phyloP scores from a whole-genome alignment of 805 yeast genomes.

The Kazachstania taianensis region DNA sequence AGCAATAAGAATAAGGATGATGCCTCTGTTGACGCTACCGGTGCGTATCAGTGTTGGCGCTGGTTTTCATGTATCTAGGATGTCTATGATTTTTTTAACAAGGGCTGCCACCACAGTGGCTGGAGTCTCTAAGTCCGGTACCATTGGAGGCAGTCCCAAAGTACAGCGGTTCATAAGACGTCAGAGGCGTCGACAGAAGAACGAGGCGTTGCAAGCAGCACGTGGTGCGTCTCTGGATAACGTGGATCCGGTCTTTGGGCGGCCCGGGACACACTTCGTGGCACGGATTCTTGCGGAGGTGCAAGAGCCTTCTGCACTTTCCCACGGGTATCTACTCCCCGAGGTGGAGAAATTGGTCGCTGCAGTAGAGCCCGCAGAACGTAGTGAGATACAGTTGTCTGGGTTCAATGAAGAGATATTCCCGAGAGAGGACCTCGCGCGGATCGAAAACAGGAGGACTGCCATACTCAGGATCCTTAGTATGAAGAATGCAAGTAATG shows the following conservation, averaged over 20 bases:
- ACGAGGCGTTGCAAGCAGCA: constrained; percentile 27
- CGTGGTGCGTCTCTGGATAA: constrained; percentile 26
- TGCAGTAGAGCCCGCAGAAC: constrained; percentile 36
- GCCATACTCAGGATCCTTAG: constrained; percentile 62
- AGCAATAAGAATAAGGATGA: too few species aligned
- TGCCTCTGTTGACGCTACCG: too few species aligned
- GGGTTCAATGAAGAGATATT: constrained; percentile 18
- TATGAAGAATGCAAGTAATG: constrained; percentile 57
- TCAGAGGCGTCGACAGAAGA: constrained; percentile 27
- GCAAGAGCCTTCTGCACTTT: constrained; percentile 53
- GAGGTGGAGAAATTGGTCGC: constrained; percentile 69
- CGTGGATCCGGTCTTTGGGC: constrained; percentile 83
- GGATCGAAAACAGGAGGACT: constrained; percentile 51
- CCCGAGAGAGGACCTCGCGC: constrained; percentile 23
- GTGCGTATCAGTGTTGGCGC: too few species aligned
- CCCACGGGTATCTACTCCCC: constrained; percentile 45
- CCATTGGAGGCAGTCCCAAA: constrained; percentile 14
- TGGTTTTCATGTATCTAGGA: too few species aligned
- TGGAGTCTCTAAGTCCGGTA: too few species aligned
- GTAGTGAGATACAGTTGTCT: constrained; percentile 18
- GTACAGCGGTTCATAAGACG: constrained; percentile 27
- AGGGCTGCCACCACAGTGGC: too few species aligned
- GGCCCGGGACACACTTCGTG: constrained; percentile 53
- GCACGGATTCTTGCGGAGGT: constrained; percentile 55
- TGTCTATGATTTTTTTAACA: too few species aligned